Evolutionary conservation across 2,329 filamentous ascomycete species (phyloP).

Genomic region (Stagonosporopsis chrysanthemi): DNA sequence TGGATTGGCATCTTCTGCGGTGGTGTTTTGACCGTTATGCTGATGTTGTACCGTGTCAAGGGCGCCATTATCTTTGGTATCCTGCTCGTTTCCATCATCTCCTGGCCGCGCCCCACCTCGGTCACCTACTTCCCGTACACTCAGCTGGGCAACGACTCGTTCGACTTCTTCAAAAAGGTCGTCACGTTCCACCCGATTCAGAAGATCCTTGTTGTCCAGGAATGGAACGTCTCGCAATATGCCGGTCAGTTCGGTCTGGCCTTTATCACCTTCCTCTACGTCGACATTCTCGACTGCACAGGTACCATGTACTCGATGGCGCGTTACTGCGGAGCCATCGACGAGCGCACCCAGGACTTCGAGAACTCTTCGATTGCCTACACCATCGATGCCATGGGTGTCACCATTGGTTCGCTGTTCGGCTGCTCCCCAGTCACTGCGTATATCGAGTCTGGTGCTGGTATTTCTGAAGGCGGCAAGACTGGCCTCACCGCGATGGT

Average conservation of each 20-base stretch:
- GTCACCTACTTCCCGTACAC: slow-evolving; percentile 86
- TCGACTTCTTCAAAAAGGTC: slow-evolving; percentile 88
- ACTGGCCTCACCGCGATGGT: slow-evolving; percentile 84
- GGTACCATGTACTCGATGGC: slow-evolving; percentile 92
- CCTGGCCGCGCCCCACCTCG: slow-evolving; percentile 78
- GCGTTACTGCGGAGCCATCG: slow-evolving; percentile 79
- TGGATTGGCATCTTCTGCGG: slow-evolving; percentile 92
- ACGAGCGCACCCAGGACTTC: slow-evolving; percentile 84
- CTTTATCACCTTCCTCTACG: slow-evolving; percentile 87
- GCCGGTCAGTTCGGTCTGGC: slow-evolving; percentile 82
- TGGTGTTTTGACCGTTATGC: slow-evolving; percentile 77
- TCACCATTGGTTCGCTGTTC: slow-evolving; percentile 80
- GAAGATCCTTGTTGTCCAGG: slow-evolving; percentile 72
- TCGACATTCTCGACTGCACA: slow-evolving; percentile 87
- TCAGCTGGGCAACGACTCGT: slow-evolving; percentile 70
- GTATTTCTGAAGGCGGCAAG: slow-evolving; percentile 85
- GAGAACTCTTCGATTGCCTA: slow-evolving; percentile 86
- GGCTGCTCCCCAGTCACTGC: slow-evolving; percentile 84
- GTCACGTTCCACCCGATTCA: slow-evolving; percentile 83
- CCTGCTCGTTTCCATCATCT: slow-evolving; percentile 83
- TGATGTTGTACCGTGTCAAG: slow-evolving; percentile 87
- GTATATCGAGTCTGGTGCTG: slow-evolving; percentile 88
- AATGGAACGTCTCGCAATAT: slow-evolving; percentile 74
- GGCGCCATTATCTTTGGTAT: slow-evolving; percentile 87
- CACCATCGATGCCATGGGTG: slow-evolving; percentile 80